A percentile compares a stretch with the other conserved stretches of the same genome.
Evolutionary conservation across 1,284 basidiomycete genomes (phyloP).

Genomic region (Ustilago vetiveriae): DNA sequence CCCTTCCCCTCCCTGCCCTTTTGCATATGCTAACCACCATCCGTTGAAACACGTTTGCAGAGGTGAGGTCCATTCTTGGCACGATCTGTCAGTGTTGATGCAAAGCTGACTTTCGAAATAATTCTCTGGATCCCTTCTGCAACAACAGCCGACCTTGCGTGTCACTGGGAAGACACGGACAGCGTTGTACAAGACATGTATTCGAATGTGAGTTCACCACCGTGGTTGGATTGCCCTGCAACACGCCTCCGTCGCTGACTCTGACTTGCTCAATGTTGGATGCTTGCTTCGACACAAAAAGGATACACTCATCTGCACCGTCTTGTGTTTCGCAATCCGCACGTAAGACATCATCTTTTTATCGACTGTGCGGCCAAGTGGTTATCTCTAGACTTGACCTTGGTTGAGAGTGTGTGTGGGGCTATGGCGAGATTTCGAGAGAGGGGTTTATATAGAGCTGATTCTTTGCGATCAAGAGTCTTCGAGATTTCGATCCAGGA

Average conservation of each 20-base stretch:
- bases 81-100: neutral
- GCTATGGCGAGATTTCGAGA: no score
- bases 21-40: no score
- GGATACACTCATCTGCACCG: constrained; percentile 53
- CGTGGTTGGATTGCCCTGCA: no score
- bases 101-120: neutral
- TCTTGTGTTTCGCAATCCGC: constrained; percentile 49
- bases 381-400: no score
- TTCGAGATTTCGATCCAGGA: constrained; percentile 51
- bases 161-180: constrained; percentile 58
- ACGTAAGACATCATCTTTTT: constrained; percentile 11
- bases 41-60: no score
- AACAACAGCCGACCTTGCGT: constrained; percentile 48
- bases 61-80: no score
- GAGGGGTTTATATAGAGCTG: no score
- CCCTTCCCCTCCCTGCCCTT: no score
- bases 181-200: constrained; percentile 53
- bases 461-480: constrained; percentile 42
- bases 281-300: neutral
- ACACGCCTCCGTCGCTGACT: no score
- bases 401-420: no score
- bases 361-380: no score
- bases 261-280: no score
- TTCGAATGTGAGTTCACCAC: constrained; percentile 40
- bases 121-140: neutral